Evolutionary conservation across 2,329 filamentous ascomycete species (phyloP).

Genomic region (Capronia coronata): DNA sequence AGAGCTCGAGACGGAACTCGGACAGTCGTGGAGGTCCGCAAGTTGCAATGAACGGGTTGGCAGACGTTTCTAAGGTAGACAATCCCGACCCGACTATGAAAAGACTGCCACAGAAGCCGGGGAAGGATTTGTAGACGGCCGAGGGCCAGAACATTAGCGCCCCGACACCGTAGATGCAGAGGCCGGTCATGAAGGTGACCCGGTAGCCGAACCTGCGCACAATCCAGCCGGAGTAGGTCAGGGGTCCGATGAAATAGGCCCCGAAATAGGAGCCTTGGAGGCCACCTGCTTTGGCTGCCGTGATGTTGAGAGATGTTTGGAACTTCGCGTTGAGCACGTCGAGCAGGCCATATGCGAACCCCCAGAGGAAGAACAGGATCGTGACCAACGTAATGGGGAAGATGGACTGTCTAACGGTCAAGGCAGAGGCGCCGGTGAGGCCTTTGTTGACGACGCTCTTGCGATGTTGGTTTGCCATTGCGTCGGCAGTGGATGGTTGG

Average conservation of each 20-base stretch:
- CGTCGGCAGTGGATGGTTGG: slow-evolving; percentile 26
- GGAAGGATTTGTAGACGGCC: slow-evolving; percentile 64
- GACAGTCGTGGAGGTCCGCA: slow-evolving; percentile 71
- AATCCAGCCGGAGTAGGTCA: slow-evolving; percentile 53
- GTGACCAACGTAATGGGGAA: slow-evolving; percentile 43
- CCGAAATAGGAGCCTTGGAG: slow-evolving; percentile 61
- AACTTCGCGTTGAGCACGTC: slow-evolving; percentile 52
- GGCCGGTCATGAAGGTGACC: slow-evolving; percentile 69
- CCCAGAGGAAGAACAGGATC: slow-evolving; percentile 50
- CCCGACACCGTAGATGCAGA: slow-evolving; percentile 62
- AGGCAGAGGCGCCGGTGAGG: slow-evolving; percentile 37
- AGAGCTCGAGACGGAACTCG: slow-evolving; percentile 71
- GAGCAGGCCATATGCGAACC: slow-evolving; percentile 45
- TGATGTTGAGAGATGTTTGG: slow-evolving; percentile 51
- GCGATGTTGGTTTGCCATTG: slow-evolving; percentile 21
- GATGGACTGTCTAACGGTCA: slow-evolving; percentile 41
- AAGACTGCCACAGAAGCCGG: slow-evolving; percentile 61
- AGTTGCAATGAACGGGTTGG: slow-evolving; percentile 68
- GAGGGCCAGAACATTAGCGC: slow-evolving; percentile 83
- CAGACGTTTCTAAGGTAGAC: slow-evolving; percentile 68
- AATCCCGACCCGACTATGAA: slow-evolving; percentile 70
- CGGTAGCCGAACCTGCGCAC: slow-evolving; percentile 64
- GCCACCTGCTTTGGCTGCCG: slow-evolving; percentile 53
- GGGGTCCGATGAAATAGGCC: slow-evolving; percentile 49
- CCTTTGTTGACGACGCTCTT: slow-evolving; percentile 27